Evolutionary conservation across 1,284 basidiomycete species (phyloP).

Genomic region (Albatrellus sp.): DNA sequence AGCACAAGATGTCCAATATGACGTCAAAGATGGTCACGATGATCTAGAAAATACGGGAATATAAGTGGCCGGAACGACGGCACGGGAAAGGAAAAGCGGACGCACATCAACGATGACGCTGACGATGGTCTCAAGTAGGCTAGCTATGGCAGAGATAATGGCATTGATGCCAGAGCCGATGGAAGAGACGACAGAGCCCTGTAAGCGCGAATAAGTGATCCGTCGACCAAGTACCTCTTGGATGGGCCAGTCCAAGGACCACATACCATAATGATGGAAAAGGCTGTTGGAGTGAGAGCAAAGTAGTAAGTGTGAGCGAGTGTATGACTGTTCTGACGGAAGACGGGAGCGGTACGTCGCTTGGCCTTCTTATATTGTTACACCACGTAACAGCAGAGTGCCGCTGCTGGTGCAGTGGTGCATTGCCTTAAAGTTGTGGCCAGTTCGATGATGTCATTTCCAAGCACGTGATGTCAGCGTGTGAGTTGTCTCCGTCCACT

Average conservation of each 20-base stretch:
- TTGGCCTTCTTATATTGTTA: too few relatives aligned
- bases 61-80: neutral
- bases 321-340: neutral
- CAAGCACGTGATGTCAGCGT: too few relatives aligned
- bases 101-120: conserved; percentile 41
- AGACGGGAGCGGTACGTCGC: neutral
- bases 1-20: conserved; percentile 6
- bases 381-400: too few relatives aligned
- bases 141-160: conserved; percentile 44
- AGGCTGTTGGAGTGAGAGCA: neutral
- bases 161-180: conserved; percentile 44
- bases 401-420: too few relatives aligned
- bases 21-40: conserved; percentile 43
- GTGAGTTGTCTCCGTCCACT: too few relatives aligned
- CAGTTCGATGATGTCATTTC: too few relatives aligned
- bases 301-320: neutral
- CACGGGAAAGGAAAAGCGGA: conserved; percentile 6
- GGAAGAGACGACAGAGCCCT: conserved; percentile 51
- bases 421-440: too few relatives aligned
- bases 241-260: too few relatives aligned
- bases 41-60: conserved; percentile 22
- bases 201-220: neutral
- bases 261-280: too few relatives aligned
- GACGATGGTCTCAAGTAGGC: conserved; percentile 45
- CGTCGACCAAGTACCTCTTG: too few relatives aligned